Evolutionary conservation across 371 early-diverging fungal species (phyloP).

Genomic region (Mucor irregularis): DNA sequence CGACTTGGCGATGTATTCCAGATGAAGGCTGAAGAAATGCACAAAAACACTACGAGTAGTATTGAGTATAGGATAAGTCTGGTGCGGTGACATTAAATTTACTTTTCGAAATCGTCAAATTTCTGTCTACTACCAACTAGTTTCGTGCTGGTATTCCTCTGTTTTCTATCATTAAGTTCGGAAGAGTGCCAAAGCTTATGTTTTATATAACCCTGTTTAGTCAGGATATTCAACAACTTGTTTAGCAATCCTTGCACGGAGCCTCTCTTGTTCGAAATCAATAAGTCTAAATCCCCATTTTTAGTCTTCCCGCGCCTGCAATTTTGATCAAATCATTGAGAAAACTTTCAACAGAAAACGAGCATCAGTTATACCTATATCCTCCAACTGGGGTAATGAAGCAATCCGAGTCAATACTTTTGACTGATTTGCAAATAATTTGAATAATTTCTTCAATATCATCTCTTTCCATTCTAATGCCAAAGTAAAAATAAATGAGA

Average conservation of each 20-base stretch:
- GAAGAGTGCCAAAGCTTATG: conserved; percentile 8
- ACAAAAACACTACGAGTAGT: conserved; percentile 37
- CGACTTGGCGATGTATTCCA: conserved; percentile 47
- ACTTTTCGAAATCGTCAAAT: conserved; percentile 36
- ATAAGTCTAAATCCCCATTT: conserved; percentile 55
- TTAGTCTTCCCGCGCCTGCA: conserved; percentile 49
- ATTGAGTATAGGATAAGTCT: not conserved
- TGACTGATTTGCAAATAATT: conserved; percentile 34
- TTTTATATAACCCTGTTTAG: conserved; percentile 21
- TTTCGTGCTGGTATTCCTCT: not conserved
- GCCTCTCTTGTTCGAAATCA: conserved; percentile 39
- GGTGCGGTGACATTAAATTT: not conserved
- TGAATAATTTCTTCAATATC: conserved; percentile 51
- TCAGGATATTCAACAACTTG: conserved; percentile 23
- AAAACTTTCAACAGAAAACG: not conserved
- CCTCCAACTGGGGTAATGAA: conserved; percentile 50
- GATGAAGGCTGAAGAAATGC: conserved; percentile 52
- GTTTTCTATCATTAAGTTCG: not conserved
- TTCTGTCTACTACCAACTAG: not conserved
- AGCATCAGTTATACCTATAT: conserved; percentile 42
- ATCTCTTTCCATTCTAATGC: conserved; percentile 36
- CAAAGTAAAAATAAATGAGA: not conserved
- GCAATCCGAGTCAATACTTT: conserved; percentile 23
- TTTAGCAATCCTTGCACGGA: conserved; percentile 24
- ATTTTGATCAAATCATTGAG: not conserved